Percentiles rank a stretch among this genome's conserved stretches.
Conservation (phyloP, 2,329 filamentous ascomycete genomes). For the Talaromyces sp. region DNA sequence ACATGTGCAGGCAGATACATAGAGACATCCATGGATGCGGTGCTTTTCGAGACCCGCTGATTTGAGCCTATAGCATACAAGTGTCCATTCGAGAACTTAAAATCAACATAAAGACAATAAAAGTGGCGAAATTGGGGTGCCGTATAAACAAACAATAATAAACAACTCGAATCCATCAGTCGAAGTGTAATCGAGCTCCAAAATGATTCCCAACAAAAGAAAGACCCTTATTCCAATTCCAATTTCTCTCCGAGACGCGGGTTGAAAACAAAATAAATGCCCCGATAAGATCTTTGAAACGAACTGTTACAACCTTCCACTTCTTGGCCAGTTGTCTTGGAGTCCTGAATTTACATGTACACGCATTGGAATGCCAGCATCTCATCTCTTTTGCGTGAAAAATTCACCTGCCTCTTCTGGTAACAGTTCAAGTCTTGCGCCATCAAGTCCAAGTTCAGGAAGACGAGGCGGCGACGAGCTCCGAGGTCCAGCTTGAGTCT, state of each 20-base stretch:
- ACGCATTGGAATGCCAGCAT: not conserved
- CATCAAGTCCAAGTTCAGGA: constrained; percentile 3
- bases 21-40: too few species aligned
- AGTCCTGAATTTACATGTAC: not conserved
- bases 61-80: too few species aligned
- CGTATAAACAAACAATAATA: too few species aligned
- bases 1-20: too few species aligned
- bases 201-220: too few species aligned
- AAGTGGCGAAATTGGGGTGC: too few species aligned
- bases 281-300: not conserved
- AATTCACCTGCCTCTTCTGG: not conserved
- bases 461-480: constrained; percentile 2
- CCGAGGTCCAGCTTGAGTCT: not conserved
- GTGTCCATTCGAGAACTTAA: too few species aligned
- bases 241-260: not conserved
- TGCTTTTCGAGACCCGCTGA: too few species aligned
- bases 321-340: not conserved
- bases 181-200: too few species aligned
- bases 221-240: not conserved
- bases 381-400: not conserved
- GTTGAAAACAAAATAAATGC: not conserved
- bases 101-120: too few species aligned
- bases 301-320: not conserved
- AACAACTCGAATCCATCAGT: too few species aligned
- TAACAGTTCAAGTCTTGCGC: not conserved